Conservation (phyloP, 257 asterid genomes). For the Cordia subcordata region DNA sequence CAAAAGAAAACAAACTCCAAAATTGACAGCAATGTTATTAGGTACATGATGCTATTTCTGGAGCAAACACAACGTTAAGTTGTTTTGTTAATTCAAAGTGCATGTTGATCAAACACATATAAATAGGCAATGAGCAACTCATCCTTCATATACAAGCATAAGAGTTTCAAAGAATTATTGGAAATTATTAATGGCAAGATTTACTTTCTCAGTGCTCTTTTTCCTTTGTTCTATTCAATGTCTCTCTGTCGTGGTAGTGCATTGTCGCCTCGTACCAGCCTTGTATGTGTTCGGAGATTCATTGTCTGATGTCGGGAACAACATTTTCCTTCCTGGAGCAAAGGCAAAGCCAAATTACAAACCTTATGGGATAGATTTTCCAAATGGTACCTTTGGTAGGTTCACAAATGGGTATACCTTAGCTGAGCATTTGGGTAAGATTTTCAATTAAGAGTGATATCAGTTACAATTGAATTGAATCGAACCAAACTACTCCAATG, state of each 20-base stretch:
- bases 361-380: constrained; percentile 25
- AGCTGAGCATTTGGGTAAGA: background rate
- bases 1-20: too few relatives aligned
- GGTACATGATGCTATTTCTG: too few relatives aligned
- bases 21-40: too few relatives aligned
- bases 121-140: too few relatives aligned
- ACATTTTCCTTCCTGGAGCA: background rate
- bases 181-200: too few relatives aligned
- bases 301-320: constrained; percentile 16
- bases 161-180: too few relatives aligned
- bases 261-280: constrained; percentile 3
- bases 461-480: too few relatives aligned
- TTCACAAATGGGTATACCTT: constrained; percentile 14
- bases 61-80: too few relatives aligned
- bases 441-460: background rate
- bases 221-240: background rate
- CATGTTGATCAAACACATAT: too few relatives aligned
- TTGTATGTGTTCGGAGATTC: constrained; percentile 28
- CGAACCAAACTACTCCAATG: too few relatives aligned
- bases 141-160: too few relatives aligned
- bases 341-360: constrained; percentile 11
- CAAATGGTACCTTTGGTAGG: constrained; percentile 22
- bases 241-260: background rate
- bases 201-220: background rate
- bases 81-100: too few relatives aligned